Conservation (phyloP, 73 alveolate species). For the Paramecium sexaurelia region DNA sequence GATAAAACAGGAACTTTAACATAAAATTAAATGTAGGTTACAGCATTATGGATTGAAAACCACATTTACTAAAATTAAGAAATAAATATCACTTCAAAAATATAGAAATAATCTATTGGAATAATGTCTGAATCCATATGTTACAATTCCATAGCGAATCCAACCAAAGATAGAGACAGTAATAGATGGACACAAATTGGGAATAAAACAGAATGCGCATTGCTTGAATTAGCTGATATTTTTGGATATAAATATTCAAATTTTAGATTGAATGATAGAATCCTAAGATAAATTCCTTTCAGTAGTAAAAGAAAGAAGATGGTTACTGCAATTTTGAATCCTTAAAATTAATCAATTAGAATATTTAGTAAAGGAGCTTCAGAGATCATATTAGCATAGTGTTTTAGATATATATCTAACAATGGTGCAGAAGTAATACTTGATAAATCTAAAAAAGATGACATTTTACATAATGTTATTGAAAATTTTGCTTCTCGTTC, state of each 20-base stretch:
- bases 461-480: constrained; percentile 74
- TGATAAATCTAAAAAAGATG: constrained; percentile 40
- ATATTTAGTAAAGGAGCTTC: constrained; percentile 90
- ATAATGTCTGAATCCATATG: constrained; percentile 57
- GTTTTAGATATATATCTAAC: constrained; percentile 72
- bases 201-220: constrained; percentile 80
- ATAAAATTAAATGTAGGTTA: constrained; percentile 89
- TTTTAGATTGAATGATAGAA: constrained; percentile 15
- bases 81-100: neutral
- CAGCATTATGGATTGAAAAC: constrained; percentile 63
- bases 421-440: constrained; percentile 72
- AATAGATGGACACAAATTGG: constrained; percentile 74
- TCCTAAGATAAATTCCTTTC: constrained; percentile 79
- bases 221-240: constrained; percentile 62
- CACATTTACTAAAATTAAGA: neutral
- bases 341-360: constrained; percentile 67
- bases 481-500: constrained; percentile 82
- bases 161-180: constrained; percentile 62
- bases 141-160: constrained; percentile 62
- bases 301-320: constrained; percentile 93
- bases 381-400: constrained; percentile 78
- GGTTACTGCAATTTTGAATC: constrained; percentile 85
- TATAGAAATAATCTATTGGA: constrained; percentile 19
- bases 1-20: constrained; percentile 98
- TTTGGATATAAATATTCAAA: constrained; percentile 62